phyloP scores from a whole-genome alignment of 345 rosid genomes.

The Eucalyptus curtisii region DNA sequence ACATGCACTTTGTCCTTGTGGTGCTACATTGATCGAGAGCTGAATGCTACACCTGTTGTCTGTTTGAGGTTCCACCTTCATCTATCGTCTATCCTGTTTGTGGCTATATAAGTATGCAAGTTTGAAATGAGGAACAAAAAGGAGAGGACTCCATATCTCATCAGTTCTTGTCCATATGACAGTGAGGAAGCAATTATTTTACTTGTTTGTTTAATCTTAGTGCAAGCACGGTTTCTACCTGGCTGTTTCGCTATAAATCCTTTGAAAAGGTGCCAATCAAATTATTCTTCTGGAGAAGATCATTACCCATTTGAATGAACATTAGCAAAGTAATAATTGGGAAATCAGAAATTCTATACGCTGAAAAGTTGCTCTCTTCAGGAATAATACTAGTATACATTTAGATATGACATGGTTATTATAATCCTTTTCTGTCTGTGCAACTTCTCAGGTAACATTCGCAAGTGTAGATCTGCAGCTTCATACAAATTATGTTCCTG shows the following conservation, averaged over 20 bases:
- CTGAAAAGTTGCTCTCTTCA: not conserved
- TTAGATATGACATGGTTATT: not conserved
- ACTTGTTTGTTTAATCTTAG: not conserved
- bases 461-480: constrained; percentile 69
- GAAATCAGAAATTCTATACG: not conserved
- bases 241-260: not conserved
- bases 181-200: not conserved
- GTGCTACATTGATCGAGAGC: not conserved
- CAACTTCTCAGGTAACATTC: constrained; percentile 37
- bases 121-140: not conserved
- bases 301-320: not conserved
- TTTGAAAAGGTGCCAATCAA: not conserved
- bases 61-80: not conserved
- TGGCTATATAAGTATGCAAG: not conserved
- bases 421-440: not conserved
- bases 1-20: not conserved
- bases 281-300: not conserved
- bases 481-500: constrained; percentile 52
- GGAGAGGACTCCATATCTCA: not conserved
- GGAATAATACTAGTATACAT: not conserved
- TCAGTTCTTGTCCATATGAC: not conserved
- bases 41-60: not conserved
- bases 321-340: not conserved
- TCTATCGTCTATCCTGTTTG: not conserved
- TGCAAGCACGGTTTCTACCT: not conserved